Conservation (phyloP, 345 rosid genomes). For the Pistacia atlantica region DNA sequence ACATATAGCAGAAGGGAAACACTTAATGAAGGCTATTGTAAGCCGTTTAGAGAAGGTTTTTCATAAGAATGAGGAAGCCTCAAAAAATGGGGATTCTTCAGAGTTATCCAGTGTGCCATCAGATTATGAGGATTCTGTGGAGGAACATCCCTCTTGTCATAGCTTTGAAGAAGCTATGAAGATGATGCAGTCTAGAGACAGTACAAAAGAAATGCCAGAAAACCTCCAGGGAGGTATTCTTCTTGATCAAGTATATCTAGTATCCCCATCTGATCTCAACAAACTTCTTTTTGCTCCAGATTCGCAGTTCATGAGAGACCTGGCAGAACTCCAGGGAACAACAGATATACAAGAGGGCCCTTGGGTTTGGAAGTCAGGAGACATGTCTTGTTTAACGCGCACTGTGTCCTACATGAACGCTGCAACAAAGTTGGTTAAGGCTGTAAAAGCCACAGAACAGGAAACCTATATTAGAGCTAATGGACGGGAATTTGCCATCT, state of each 20-base stretch:
- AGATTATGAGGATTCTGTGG: constrained; percentile 64
- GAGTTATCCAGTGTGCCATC: constrained; percentile 50
- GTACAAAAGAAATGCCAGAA: constrained; percentile 60
- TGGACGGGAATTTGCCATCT: constrained; percentile 55
- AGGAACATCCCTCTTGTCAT: constrained; percentile 39
- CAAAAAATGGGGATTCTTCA: constrained; percentile 41
- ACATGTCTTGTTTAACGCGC: constrained; percentile 43
- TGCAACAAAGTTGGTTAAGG: constrained; percentile 76
- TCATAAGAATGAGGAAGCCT: constrained; percentile 52
- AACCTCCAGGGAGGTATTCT: constrained; percentile 75
- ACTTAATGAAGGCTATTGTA: constrained; percentile 52
- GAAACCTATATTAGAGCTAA: constrained; percentile 69
- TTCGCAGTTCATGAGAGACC: constrained; percentile 66
- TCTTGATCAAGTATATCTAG: constrained; percentile 53
- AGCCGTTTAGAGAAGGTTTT: constrained; percentile 60
- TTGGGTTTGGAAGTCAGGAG: constrained; percentile 64
- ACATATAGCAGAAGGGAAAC: constrained; percentile 63
- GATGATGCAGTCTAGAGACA: constrained; percentile 48
- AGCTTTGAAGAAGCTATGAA: constrained; percentile 71
- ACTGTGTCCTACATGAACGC: constrained; percentile 61
- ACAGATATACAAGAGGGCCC: constrained; percentile 68
- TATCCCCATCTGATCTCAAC: constrained; percentile 53
- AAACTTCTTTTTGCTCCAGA: constrained; percentile 67
- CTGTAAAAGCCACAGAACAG: constrained; percentile 75
- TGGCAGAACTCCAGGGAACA: constrained; percentile 69